These are phyloP conservation scores for Truncatella angustata DNA, from an alignment of 2,329 filamentous ascomycete species.

Conservation along the genomic window DNA sequence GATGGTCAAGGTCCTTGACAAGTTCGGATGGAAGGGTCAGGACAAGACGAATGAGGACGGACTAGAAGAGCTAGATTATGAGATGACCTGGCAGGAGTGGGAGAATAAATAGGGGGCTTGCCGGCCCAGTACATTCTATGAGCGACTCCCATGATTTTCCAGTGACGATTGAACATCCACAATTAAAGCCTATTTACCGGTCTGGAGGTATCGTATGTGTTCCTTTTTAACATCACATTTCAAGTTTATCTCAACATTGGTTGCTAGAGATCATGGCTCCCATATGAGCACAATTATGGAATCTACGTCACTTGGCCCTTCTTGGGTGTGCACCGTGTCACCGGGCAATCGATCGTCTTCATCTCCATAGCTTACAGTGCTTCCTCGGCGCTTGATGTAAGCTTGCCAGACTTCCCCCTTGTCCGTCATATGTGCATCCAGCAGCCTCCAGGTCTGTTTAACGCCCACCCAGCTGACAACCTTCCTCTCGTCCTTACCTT, in stretches of 20 bases:
- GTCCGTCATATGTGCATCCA: conserved; percentile 35
- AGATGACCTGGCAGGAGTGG: conserved; percentile 20
- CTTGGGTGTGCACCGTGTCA: conserved; percentile 21
- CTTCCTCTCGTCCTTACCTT: conserved; percentile 22
- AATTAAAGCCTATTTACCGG: too few relatives aligned
- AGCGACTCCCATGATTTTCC: too few relatives aligned
- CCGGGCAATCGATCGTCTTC: conserved; percentile 15
- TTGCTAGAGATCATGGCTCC: conserved; percentile 20
- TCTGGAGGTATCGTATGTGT: too few relatives aligned
- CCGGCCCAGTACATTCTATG: too few relatives aligned
- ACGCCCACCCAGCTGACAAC: conserved; percentile 34
- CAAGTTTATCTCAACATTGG: too few relatives aligned
- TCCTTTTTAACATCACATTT: too few relatives aligned
- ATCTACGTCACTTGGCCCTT: conserved; percentile 29
- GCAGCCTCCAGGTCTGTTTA: conserved; percentile 38
- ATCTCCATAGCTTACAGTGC: conserved; percentile 15
- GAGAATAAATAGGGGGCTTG: background rate
- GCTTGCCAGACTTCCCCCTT: conserved; percentile 45
- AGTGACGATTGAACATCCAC: too few relatives aligned
- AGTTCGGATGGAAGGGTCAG: conserved; percentile 20
- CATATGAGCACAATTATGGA: conserved; percentile 41
- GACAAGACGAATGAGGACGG: conserved; percentile 13
- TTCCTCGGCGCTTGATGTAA: conserved; percentile 35
- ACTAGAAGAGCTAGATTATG: conserved; percentile 23
- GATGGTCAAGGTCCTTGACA: conserved; percentile 20